phyloP scores from a whole-genome alignment of 2,329 filamentous ascomycete species.

The Fonsecaea pugnacius region DNA sequence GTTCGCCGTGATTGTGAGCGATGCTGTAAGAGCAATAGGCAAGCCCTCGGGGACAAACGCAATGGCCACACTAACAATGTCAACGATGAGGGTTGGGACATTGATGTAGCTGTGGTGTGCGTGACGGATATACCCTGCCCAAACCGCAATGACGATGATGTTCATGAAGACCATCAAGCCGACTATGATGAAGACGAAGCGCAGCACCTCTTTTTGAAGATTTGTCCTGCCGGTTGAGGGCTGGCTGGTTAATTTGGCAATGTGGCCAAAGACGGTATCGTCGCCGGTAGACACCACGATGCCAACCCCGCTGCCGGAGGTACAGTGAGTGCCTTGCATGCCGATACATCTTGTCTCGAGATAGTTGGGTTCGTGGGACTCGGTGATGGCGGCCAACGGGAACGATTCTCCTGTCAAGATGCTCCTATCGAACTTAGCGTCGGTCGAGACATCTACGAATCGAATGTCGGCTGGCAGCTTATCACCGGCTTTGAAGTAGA shows the following conservation, averaged over 20 bases:
- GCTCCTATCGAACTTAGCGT: conserved; percentile 73
- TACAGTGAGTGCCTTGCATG: conserved; percentile 78
- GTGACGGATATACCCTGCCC: conserved; percentile 71
- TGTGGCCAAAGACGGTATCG: conserved; percentile 73
- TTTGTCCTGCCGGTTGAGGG: conserved; percentile 70
- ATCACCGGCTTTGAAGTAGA: conserved; percentile 71
- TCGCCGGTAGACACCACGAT: conserved; percentile 73
- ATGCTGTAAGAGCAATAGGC: conserved; percentile 70
- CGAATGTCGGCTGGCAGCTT: conserved; percentile 75
- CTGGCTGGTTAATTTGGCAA: conserved; percentile 72
- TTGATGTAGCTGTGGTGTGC: conserved; percentile 72
- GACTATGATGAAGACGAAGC: conserved; percentile 73
- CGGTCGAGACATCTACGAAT: conserved; percentile 69
- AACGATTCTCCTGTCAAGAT: conserved; percentile 73
- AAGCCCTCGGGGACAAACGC: conserved; percentile 78
- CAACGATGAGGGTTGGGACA: conserved; percentile 72
- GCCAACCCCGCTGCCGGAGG: conserved; percentile 68
- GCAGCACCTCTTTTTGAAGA: conserved; percentile 72
- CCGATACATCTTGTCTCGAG: conserved; percentile 77
- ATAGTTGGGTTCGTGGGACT: conserved; percentile 73
- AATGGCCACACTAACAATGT: conserved; percentile 72
- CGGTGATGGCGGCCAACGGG: conserved; percentile 65
- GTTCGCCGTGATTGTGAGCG: conserved; percentile 75
- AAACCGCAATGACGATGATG: conserved; percentile 66
- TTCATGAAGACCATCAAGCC: conserved; percentile 59